phyloP scores from a whole-genome alignment of 2,329 filamentous ascomycete genomes.

The Trichoderma atrobrunneum region DNA sequence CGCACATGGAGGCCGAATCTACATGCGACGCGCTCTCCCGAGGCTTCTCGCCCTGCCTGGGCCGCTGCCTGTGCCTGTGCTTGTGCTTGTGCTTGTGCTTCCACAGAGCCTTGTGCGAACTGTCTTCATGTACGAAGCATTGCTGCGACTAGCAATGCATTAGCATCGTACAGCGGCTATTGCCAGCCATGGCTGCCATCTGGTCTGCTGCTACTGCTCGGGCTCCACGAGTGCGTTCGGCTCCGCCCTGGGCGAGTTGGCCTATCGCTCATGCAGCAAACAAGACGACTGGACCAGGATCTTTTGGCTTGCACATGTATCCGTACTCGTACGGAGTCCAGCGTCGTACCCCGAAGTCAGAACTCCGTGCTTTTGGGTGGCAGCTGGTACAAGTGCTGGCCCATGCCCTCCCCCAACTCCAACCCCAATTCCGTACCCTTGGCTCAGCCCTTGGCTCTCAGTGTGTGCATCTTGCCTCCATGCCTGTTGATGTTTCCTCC shows the following conservation, averaged over 20 bases:
- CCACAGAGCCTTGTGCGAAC: slow-evolving; percentile 3
- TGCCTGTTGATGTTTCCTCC: not conserved
- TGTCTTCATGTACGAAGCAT: not conserved
- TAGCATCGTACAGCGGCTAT: not conserved
- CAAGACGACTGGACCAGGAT: not conserved
- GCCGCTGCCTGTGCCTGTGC: not conserved
- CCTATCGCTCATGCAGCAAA: slow-evolving; percentile 8
- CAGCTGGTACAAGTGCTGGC: not conserved
- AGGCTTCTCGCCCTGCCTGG: not conserved
- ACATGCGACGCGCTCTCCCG: not conserved
- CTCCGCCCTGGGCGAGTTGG: not conserved
- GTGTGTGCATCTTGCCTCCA: not conserved
- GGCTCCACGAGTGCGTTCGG: not conserved
- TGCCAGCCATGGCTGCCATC: not conserved
- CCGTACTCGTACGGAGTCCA: not conserved
- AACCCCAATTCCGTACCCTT: slow-evolving; percentile 1
- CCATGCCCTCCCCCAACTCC: not conserved
- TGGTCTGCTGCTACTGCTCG: not conserved
- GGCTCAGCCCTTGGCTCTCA: not conserved
- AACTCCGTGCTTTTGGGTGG: not conserved
- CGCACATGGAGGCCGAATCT: not conserved
- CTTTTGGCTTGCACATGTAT: not conserved
- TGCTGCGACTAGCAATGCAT: not conserved
- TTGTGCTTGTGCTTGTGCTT: not conserved
- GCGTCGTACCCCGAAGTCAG: not conserved